A percentile compares a stretch with the other conserved stretches of the same genome.
These are phyloP conservation scores for Pichia sp. DNA, from an alignment of 1,139 yeast species.

Conservation along the genomic window DNA sequence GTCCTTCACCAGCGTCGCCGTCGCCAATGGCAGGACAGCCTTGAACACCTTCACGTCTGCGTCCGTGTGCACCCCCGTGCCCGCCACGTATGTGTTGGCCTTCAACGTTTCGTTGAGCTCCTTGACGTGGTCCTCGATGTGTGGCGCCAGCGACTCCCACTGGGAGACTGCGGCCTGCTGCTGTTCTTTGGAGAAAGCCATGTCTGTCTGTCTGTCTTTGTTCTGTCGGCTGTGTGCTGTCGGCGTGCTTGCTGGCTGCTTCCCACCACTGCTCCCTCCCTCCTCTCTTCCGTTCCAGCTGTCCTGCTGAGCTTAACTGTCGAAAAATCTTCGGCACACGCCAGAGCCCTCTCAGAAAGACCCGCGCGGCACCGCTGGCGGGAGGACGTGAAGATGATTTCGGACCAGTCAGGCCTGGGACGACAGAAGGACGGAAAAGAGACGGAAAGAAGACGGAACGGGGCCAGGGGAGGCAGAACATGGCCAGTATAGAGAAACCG, in stretches of 20 bases:
- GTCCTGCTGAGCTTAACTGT: too few species aligned
- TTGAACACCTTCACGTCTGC: constrained; percentile 69
- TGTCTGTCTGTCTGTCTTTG: background rate
- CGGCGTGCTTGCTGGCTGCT: too few species aligned
- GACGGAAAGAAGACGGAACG: background rate
- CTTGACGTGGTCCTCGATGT: constrained; percentile 46
- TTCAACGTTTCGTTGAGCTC: constrained; percentile 67
- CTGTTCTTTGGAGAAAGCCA: constrained; percentile 35
- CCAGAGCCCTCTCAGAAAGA: background rate
- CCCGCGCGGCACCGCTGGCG: background rate
- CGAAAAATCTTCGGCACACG: background rate
- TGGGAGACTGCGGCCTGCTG: constrained; percentile 71
- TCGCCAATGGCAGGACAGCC: constrained; percentile 56
- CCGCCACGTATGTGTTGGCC: constrained; percentile 64
- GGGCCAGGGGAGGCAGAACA: background rate
- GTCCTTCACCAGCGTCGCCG: constrained; percentile 37
- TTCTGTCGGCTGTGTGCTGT: too few species aligned
- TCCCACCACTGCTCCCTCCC: too few species aligned
- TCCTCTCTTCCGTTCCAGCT: too few species aligned
- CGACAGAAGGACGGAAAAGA: too few species aligned
- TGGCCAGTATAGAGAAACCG: background rate
- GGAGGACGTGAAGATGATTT: background rate
- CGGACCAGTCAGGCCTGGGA: background rate
- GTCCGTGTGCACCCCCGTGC: constrained; percentile 52
- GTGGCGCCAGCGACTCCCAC: constrained; percentile 66